phyloP scores from a whole-genome alignment of 345 rosid species.

The Salix koriyanagi region DNA sequence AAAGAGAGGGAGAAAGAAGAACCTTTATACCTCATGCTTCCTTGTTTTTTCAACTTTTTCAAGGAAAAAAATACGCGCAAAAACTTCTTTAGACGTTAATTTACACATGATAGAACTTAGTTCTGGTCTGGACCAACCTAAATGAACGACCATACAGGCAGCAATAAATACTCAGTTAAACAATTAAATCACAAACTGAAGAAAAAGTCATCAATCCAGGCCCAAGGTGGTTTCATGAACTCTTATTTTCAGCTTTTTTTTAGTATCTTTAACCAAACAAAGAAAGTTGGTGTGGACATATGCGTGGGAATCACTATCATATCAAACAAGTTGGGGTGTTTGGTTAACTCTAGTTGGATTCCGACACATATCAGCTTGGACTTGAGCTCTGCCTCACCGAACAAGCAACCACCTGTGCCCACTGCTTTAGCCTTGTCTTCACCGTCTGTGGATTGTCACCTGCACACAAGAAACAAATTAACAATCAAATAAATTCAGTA shows the following conservation, averaged over 20 bases:
- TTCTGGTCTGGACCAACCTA: not conserved
- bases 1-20: not conserved
- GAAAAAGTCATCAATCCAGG: not conserved
- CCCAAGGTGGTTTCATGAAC: not conserved
- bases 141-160: not conserved
- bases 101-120: not conserved
- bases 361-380: not conserved
- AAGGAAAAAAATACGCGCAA: too few species aligned
- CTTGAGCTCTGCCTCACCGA: constrained; percentile 65
- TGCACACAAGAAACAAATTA: constrained; percentile 11
- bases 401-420: constrained; percentile 98
- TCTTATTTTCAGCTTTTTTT: not conserved
- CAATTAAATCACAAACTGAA: not conserved
- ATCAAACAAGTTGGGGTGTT: constrained; percentile 11
- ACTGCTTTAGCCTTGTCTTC: constrained; percentile 82
- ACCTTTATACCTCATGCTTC: constrained; percentile 12
- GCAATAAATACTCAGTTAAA: not conserved
- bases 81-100: not conserved
- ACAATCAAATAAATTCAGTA: not conserved
- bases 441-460: constrained; percentile 77
- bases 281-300: not conserved
- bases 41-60: constrained; percentile 3
- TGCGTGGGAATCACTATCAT: not conserved
- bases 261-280: not conserved
- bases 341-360: not conserved